Percentiles rank a stretch among this genome's conserved stretches.
phyloP scores from a whole-genome alignment of 2,329 filamentous ascomycete species.

The Bipolaris gigantea region DNA sequence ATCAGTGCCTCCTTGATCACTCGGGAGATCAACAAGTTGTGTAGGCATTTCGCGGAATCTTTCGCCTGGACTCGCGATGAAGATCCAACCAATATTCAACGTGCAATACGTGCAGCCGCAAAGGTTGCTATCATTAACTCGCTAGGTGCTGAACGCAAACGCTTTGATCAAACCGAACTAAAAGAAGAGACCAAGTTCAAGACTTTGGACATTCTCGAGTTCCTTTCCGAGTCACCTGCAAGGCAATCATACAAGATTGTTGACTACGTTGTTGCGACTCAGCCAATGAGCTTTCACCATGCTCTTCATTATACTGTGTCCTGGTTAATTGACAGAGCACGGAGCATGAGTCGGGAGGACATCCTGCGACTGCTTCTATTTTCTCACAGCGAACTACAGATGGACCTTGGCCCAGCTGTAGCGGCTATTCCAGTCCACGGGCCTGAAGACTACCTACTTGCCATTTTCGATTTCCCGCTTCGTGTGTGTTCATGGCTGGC shows the following conservation, averaged over 20 bases:
- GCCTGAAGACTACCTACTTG: slow-evolving; percentile 79
- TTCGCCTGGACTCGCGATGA: slow-evolving; percentile 72
- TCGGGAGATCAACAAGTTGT: slow-evolving; percentile 90
- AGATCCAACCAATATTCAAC: slow-evolving; percentile 66
- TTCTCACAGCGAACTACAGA: slow-evolving; percentile 68
- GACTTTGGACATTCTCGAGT: slow-evolving; percentile 74
- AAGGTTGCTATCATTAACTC: slow-evolving; percentile 88
- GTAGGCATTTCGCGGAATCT: slow-evolving; percentile 82
- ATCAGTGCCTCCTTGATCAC: slow-evolving; percentile 94
- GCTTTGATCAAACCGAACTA: slow-evolving; percentile 85
- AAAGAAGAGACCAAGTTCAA: slow-evolving; percentile 87
- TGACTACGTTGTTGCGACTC: slow-evolving; percentile 83
- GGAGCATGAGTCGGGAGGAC: slow-evolving; percentile 68
- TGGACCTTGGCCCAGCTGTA: slow-evolving; percentile 62
- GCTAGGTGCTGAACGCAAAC: slow-evolving; percentile 80
- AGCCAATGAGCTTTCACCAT: slow-evolving; percentile 96
- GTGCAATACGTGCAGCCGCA: slow-evolving; percentile 72
- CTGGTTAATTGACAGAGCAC: slow-evolving; percentile 90
- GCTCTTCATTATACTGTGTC: slow-evolving; percentile 94
- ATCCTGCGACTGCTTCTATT: slow-evolving; percentile 72
- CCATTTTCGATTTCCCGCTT: slow-evolving; percentile 88
- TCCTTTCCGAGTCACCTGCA: slow-evolving; percentile 56
- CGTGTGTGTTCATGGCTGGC: slow-evolving; percentile 94
- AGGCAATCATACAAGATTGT: slow-evolving; percentile 62
- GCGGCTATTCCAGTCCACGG: slow-evolving; percentile 61